A percentile compares a stretch with the other conserved stretches of the same genome.
Conservation (phyloP, 1,284 basidiomycete genomes). For the Stygiomarasmius scandens region DNA sequence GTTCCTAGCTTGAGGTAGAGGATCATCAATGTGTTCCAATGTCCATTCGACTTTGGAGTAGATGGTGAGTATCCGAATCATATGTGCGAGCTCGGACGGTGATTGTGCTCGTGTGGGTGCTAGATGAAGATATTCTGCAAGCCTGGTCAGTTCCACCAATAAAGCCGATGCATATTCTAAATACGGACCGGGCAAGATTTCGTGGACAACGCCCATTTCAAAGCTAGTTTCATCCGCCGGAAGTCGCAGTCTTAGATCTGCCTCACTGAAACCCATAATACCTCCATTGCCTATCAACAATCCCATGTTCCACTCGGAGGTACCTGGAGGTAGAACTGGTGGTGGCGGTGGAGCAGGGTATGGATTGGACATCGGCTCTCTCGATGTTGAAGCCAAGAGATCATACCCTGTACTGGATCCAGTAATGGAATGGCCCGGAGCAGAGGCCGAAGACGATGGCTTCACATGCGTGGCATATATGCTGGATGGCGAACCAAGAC, state of each 20-base stretch:
- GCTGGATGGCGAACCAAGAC: neutral
- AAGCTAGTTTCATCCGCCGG: conserved; percentile 79
- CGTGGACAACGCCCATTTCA: conserved; percentile 62
- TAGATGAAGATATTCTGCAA: conserved; percentile 64
- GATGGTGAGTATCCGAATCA: conserved; percentile 67
- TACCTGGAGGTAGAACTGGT: conserved; percentile 1
- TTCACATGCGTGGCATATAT: neutral
- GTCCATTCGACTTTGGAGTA: conserved; percentile 58
- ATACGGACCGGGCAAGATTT: conserved; percentile 59
- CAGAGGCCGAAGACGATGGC: neutral
- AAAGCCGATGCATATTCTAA: conserved; percentile 10
- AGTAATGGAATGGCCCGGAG: neutral
- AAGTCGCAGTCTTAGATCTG: conserved; percentile 63
- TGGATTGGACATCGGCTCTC: neutral
- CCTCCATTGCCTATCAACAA: conserved; percentile 9
- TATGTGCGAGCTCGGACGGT: conserved; percentile 71
- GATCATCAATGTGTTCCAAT: conserved; percentile 36
- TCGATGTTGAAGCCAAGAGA: neutral
- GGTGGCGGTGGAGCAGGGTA: neutral
- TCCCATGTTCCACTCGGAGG: conserved; percentile 3
- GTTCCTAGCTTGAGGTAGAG: neutral
- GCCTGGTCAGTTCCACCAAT: conserved; percentile 13
- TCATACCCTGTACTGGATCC: no score
- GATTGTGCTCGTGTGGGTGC: conserved; percentile 60
- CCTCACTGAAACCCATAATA: conserved; percentile 35